Conservation (phyloP, 164 flowering plant genomes). For the Magnolia changhungtana region DNA sequence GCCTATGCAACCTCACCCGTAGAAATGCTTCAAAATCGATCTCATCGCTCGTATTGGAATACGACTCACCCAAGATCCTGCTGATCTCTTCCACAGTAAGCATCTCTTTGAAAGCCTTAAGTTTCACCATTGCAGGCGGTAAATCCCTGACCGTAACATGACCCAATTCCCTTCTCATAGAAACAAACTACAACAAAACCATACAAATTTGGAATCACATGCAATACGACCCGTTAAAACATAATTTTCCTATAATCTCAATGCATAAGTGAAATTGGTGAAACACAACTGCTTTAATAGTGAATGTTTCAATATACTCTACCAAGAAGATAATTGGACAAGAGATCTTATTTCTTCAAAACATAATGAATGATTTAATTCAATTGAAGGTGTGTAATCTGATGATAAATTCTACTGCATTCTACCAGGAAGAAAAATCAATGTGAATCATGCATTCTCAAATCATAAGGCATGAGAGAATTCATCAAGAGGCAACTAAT, state of each 20-base stretch:
- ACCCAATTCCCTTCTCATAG: conserved; percentile 31
- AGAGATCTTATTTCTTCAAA: too few relatives aligned
- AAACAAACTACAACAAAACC: conserved; percentile 37
- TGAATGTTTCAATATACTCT: neutral
- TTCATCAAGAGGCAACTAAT: neutral
- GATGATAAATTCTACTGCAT: too few relatives aligned
- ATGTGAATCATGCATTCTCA: neutral
- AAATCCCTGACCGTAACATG: conserved; percentile 50
- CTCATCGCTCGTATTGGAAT: conserved; percentile 41
- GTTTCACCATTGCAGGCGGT: conserved; percentile 57
- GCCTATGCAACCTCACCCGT: conserved; percentile 37
- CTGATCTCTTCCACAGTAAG: conserved; percentile 60
- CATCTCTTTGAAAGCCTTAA: conserved; percentile 48
- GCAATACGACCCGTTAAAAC: neutral
- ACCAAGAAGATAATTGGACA: too few relatives aligned
- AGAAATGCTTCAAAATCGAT: conserved; percentile 81
- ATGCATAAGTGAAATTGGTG: neutral
- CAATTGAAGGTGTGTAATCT: too few relatives aligned
- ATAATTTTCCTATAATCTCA: neutral
- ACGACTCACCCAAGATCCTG: conserved; percentile 41
- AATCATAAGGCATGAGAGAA: neutral
- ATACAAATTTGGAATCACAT: neutral
- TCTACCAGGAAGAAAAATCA: neutral
- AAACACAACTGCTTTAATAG: neutral
- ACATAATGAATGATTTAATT: too few relatives aligned